phyloP scores from a whole-genome alignment of 129 eudicot species.

The Flaveria linearis region DNA sequence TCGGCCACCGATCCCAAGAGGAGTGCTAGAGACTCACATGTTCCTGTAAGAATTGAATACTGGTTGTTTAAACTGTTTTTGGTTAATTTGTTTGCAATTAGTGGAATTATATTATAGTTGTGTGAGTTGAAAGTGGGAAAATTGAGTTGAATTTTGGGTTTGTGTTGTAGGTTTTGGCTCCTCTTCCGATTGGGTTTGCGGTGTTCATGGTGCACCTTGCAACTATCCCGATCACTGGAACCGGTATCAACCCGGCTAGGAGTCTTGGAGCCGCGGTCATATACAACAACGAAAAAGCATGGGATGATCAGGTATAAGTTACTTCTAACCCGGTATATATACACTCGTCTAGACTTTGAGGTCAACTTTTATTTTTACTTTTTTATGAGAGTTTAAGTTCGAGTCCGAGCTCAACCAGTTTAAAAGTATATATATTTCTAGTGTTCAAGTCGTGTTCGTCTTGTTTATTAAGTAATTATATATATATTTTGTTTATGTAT shows the following conservation, averaged over 20 bases:
- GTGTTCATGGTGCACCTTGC: constrained; percentile 91
- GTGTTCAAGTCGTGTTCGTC: too few relatives aligned
- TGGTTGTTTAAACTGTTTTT: neutral
- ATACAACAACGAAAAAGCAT: constrained; percentile 57
- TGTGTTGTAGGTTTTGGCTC: constrained; percentile 61
- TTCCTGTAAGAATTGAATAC: constrained; percentile 52
- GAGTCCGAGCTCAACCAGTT: too few relatives aligned
- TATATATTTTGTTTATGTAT: too few relatives aligned
- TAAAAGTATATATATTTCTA: too few relatives aligned
- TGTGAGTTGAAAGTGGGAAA: neutral
- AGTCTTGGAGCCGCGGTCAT: constrained; percentile 90
- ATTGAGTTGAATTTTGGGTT: neutral
- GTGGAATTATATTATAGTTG: too few relatives aligned
- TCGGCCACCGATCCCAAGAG: constrained; percentile 92
- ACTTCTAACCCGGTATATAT: too few relatives aligned
- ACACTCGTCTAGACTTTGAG: too few relatives aligned
- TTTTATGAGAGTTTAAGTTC: too few relatives aligned
- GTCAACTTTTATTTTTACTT: too few relatives aligned
- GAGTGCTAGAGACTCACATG: constrained; percentile 81
- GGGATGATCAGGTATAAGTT: constrained; percentile 63
- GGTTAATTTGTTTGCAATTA: neutral
- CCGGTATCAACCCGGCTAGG: constrained; percentile 89
- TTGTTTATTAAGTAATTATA: too few relatives aligned
- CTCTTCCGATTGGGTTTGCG: constrained; percentile 85
- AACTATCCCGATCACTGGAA: constrained; percentile 83